Base-by-base conservation (phyloP, 2,329 filamentous ascomycete genomes). In the Dichotomopilus funicola region DNA sequence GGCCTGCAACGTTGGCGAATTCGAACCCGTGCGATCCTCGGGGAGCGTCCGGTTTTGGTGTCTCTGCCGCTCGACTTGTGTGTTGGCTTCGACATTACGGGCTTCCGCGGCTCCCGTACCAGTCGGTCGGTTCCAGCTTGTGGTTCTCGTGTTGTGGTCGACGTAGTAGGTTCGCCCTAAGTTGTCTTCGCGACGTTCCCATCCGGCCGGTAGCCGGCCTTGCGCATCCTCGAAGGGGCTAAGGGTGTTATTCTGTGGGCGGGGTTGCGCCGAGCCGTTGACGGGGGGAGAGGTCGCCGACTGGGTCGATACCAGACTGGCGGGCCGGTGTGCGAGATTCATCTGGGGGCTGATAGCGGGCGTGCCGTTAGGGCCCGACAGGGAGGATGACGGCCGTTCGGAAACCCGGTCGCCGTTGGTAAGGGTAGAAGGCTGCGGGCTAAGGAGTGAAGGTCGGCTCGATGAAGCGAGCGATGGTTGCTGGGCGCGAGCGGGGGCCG, bases 151-250 rank as follows among this genome's bases (percentile, higher is more conserved):
- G 71, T 97, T 97, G 71, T 97, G 94, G 67, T 99, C 94, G 51
- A 99, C 94, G 69, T 97, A 99, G 70, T 99, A 99, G 27, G 92
- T 97, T 66, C 94, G 83, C 51, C 94, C 92, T 44, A 97, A 73
- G 64, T 96, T 94, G 70, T 99, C 94, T 71, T 97, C 92, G 55
- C 94, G 84, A 54, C 94, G 85, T 74, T 99, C 94, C 92, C 94
- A 99, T 37, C 94, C 94, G 50, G 88, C 85, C 37, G 94, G 94
- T 53, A 99, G 74, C 64, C 92, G 86, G 55, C 94, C 94, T 68
- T 96, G 91, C n/a, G 86, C 84, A 72, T 99, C 94, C 73, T 97
- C 92, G 63, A 99, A 99, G 0, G 92, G 91, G 66, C 91, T 96
- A 68, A 95, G 83, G 52, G 82, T 83, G 46, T 77, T 77, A 45